These are phyloP conservation scores for Lactarius quietus DNA, from an alignment of 768 basidiomycete genomes.

Conservation along the genomic window DNA sequence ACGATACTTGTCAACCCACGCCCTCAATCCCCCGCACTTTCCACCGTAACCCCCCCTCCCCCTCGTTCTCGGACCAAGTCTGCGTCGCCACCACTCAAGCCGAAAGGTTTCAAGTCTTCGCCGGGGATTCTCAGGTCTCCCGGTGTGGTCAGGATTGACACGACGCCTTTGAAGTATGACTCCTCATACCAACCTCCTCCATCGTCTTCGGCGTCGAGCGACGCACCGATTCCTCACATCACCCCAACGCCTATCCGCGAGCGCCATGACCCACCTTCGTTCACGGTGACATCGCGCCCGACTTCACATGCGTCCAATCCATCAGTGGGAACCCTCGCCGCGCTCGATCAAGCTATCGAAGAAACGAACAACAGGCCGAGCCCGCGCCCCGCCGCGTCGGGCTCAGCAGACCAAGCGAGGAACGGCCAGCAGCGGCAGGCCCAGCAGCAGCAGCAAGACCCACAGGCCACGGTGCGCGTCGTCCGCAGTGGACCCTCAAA, in stretches of 20 bases:
- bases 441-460: conserved; percentile 1
- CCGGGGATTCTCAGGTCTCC: background rate
- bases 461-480: conserved; percentile 17
- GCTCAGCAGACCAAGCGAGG: background rate
- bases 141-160: conserved; percentile 7
- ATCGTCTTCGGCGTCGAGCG: conserved; percentile 29
- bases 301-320: conserved; percentile 27
- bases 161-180: conserved; percentile 1
- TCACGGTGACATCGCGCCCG: conserved; percentile 38
- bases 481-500: conserved; percentile 3
- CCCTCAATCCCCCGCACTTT: conserved; percentile 23
- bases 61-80: conserved; percentile 3
- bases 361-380: background rate
- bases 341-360: conserved; percentile 1
- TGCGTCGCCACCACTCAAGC: background rate
- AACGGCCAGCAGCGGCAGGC: background rate
- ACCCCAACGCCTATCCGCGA: conserved; percentile 34
- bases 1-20: conserved; percentile 18
- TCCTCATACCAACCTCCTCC: conserved; percentile 26
- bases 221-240: conserved; percentile 28
- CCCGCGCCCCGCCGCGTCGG: background rate
- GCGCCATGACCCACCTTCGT: conserved; percentile 33
- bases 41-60: conserved; percentile 3
- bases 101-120: conserved; percentile 16
- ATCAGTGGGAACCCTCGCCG: conserved; percentile 11